Base-by-base conservation (phyloP, 768 basidiomycete genomes). In the Agrocybe praecox region DNA sequence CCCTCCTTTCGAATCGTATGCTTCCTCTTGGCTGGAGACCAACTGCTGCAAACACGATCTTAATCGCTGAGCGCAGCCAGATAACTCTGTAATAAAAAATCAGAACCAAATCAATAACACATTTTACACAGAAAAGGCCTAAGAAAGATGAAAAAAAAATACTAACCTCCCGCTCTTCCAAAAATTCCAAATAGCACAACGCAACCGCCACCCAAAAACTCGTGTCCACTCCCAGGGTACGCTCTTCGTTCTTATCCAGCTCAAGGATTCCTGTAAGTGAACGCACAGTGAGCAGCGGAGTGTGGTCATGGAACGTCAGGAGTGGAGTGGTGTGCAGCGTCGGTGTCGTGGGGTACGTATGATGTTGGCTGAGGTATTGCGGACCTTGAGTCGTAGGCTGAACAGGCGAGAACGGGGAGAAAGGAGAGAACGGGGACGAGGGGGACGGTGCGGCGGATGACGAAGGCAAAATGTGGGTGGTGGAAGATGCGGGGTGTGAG, bases 151-250 rank as follows among this genome's bases (percentile, higher is more conserved):
- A 24, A n/a, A n/a, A 24, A 10, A 55, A 24, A 49, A 23, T 40
- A 70, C 86, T 58, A 60, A 90, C 92, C 76, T 92, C 90, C 63
- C 89, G 79, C 61, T 92, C 90, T 63, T 82, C 83, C 62, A 93
- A 69, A 64, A 90, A 93, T 56, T 90, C 89, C 12, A 90, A 70
- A 67, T 92, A 94, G 2, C 89, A 86, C 63, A 92, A 67, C 0
- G 86, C 86, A 40, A 90, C 75, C 0, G 89, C 83, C 45, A 94
- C 78, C 86, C 90, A 93, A 66, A 93, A 93, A 52, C 85, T 85
- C 23, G 81, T 80, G 47, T 91, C 88, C 24, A 94, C 83, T 14
- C 90, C 92, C 21, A 91, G 65, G 26, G 78, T 69, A 17, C 74
- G 69, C 51, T 84, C 84, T 56, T 88, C 81, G 4, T 74, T 71